Base-by-base conservation (phyloP, 306 rosid genomes). In the Cicer bijugum region DNA sequence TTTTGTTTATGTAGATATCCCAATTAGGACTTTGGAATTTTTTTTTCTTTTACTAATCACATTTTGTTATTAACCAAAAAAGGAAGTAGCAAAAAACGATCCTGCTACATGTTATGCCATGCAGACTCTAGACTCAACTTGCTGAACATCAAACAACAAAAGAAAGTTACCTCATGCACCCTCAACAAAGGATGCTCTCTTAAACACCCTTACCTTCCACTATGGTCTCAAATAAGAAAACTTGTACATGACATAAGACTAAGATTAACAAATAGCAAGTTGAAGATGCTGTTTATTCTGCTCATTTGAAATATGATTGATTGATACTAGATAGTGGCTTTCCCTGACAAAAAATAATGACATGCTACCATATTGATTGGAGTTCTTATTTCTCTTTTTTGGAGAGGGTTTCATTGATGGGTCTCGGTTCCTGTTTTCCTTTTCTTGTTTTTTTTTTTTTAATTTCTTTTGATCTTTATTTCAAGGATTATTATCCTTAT, bases 321-420 rank as follows among this genome's bases (percentile, higher is more conserved):
- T 51, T 43, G 67, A 44, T 66, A 66, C 42, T 62, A 12, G 63
- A 51, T 38, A 39, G 39, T 75, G 43, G 28, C 64, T 76, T 52
- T 42, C 47, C 40, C 16, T 16, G 28, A 58, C 17, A 20, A 68
- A 56, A 40, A 12, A 42, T n/a, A 56, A 12, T 42, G 67, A 3
- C 43, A 7, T 20, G 63, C 66, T 58, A 5, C 44, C 58, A 45
- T 59, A 45, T 58, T 73, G 68, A 69, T 4, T 58, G 47, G 17
- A 33, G 11, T 45, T 73, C 37, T 60, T 60, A 28, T 46, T 68
- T 45, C 46, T 58, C 17, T 6, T 40, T 65, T 61, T 48, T n/a
- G 6, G 55, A 16, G 55, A n/a, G 8, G 56, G 19, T 50, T 14
- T 38, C 10, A 57, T 65, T 47, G 12, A 8, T 48, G 56, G 15